These are phyloP conservation scores for Sutorius australiensis DNA, from an alignment of 768 basidiomycete genomes.

Conservation along the genomic window DNA sequence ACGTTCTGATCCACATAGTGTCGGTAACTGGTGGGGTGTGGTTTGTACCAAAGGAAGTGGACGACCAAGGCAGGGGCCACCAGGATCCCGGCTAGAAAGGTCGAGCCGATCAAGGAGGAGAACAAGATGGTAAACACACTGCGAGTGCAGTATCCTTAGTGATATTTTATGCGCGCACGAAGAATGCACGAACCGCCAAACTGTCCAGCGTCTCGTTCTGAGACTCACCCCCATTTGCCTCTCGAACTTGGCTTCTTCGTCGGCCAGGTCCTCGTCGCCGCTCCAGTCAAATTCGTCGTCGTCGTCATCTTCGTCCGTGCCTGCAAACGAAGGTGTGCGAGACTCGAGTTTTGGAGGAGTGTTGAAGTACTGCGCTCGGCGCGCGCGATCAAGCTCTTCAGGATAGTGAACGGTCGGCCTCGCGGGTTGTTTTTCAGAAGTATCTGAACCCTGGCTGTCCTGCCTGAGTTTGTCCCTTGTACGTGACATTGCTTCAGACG, in stretches of 20 bases:
- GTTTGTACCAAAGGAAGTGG: slow-evolving; percentile 69
- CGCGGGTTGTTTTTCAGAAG: slow-evolving; percentile 9
- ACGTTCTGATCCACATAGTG: slow-evolving; percentile 61
- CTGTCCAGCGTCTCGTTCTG: slow-evolving; percentile 44
- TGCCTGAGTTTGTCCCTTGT: slow-evolving; percentile 1
- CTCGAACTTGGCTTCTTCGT: slow-evolving; percentile 65
- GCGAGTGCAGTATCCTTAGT: not conserved
- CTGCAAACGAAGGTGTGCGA: slow-evolving; percentile 42
- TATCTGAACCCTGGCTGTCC: slow-evolving; percentile 13
- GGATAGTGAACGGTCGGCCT: slow-evolving; percentile 54
- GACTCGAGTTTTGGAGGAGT: slow-evolving; percentile 34
- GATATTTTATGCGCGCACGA: not conserved
- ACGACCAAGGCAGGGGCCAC: slow-evolving; percentile 59
- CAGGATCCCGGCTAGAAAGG: slow-evolving; percentile 58
- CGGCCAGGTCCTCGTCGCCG: slow-evolving; percentile 69
- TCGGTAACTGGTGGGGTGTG: slow-evolving; percentile 51
- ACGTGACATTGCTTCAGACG: slow-evolving; percentile 11
- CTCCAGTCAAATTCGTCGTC: slow-evolving; percentile 71
- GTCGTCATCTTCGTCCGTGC: slow-evolving; percentile 58
- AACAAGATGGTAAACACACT: slow-evolving; percentile 62
- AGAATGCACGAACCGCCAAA: slow-evolving; percentile 45
- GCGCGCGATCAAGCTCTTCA: slow-evolving; percentile 35
- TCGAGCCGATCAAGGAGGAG: slow-evolving; percentile 71
- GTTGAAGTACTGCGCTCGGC: slow-evolving; percentile 22
- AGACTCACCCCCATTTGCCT: slow-evolving; percentile 52